These are phyloP conservation scores for Puccinia coronata DNA, from an alignment of 1,284 basidiomycete species.

Conservation along the genomic window DNA sequence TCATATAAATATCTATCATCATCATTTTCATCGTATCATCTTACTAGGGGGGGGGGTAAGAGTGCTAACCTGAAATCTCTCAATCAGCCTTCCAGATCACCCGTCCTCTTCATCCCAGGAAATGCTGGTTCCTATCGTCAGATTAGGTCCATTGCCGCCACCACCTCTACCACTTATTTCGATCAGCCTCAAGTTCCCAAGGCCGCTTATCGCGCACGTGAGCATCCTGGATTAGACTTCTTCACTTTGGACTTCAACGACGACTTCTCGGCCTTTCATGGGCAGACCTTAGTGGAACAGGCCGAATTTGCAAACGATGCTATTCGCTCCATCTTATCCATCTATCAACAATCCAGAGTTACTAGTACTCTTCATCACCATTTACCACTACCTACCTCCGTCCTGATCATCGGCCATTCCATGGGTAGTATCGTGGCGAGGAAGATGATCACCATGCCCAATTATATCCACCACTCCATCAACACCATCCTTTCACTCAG, in stretches of 20 bases:
- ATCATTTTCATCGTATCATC: no score
- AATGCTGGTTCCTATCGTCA: conserved; percentile 95
- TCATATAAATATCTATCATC: no score
- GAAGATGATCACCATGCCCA: conserved; percentile 67
- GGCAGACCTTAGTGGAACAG: conserved; percentile 80
- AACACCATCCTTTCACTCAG: conserved; percentile 89
- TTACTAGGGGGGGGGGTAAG: no score
- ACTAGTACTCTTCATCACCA: conserved; percentile 11
- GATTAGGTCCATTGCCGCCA: conserved; percentile 90
- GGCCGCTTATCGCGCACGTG: background rate
- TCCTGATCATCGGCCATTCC: conserved; percentile 86
- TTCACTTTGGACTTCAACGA: conserved; percentile 96
- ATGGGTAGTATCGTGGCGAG: conserved; percentile 97
- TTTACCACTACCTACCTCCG: conserved; percentile 56
- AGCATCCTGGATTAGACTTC: conserved; percentile 71
- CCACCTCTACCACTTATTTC: conserved; percentile 77
- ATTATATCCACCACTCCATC: conserved; percentile 60
- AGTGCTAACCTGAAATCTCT: conserved; percentile 13
- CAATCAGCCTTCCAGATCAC: conserved; percentile 65
- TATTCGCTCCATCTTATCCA: conserved; percentile 73
- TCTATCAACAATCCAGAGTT: conserved; percentile 64
- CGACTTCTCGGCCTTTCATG: conserved; percentile 93
- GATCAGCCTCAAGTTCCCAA: conserved; percentile 55
- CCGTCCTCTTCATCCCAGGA: conserved; percentile 93
- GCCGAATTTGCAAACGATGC: conserved; percentile 73